Evolutionary conservation across 331 rosid genomes (phyloP), one percentile per base, ranked within the genome.

Genomic region (Quercus tomentella): DNA sequence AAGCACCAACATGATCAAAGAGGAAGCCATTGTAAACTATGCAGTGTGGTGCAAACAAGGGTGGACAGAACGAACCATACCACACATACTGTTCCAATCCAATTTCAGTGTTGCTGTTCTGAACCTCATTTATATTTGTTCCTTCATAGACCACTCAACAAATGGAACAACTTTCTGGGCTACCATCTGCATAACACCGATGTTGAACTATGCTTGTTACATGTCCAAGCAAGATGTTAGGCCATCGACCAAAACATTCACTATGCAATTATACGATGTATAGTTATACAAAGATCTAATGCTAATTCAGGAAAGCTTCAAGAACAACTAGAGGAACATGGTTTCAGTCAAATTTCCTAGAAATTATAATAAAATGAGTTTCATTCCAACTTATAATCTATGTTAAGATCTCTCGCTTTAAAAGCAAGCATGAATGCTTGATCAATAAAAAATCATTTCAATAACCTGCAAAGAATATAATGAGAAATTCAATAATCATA

Each of bases 21-120:
- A 72, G 31, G 54, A 56, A 43, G 71, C 20, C 72, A n/a, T 33
- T 6, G 26, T 67, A n/a, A 77, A 65, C 21, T 23, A 65, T 17
- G 25, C 25, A 67, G 52, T 8, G 18, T 8, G 52, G 45, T 18
- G 52, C 72, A 56, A 55, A 66, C 56, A 65, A 43, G 57, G 54
- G 71, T 22, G 56, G 82, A 73, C 56, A 68, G 71, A 83, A 18
- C 49, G 28, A 16, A 78, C 45, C 80, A 78, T 68, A 73, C 82
- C 80, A 41, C 43, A 17, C 37, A 31, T 23, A 21, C 10, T 49
- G 77, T 68, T 72, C n/a, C 41, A 20, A 69, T 74, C 73, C 58
- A 30, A 41, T 52, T 71, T 33, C 54, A 26, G 75, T 21, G 54
- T 20, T 79, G 33, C 73, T 63, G n/a, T 8, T 55, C 63, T 20